Evolutionary conservation across 2,329 filamentous ascomycete species (phyloP).

Genomic region (Fusarium sambucinum): DNA sequence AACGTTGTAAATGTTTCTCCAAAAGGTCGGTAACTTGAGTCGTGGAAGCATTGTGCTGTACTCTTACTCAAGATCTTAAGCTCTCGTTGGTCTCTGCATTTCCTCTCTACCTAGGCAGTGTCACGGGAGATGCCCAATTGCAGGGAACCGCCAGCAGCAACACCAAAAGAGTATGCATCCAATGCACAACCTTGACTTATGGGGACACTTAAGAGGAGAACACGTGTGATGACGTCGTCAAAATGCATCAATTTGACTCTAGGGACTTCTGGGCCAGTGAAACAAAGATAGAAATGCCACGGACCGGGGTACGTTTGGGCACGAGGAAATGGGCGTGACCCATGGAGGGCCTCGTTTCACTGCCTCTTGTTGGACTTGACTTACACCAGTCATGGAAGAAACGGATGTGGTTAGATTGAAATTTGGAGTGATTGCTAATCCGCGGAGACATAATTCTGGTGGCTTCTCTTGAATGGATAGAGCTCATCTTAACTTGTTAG

Average conservation of each 20-base stretch:
- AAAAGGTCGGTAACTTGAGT: neutral
- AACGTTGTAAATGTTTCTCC: neutral
- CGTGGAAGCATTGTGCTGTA: neutral
- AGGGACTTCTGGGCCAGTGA: constrained; percentile 12
- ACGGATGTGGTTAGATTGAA: constrained; percentile 13
- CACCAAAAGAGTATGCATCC: neutral
- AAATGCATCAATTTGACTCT: constrained; percentile 33
- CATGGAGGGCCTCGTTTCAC: constrained; percentile 31
- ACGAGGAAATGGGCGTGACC: constrained; percentile 17
- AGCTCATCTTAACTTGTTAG: constrained; percentile 17
- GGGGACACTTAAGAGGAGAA: constrained; percentile 32
- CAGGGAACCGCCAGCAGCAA: neutral
- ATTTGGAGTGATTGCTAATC: constrained; percentile 34
- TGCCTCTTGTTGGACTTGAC: constrained; percentile 4
- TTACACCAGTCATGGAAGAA: neutral
- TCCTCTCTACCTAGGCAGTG: neutral
- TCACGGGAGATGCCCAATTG: constrained; percentile 8
- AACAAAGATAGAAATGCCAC: constrained; percentile 30
- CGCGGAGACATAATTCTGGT: constrained; percentile 26
- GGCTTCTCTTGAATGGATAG: constrained; percentile 26
- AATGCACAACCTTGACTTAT: constrained; percentile 25
- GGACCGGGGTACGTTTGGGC: constrained; percentile 29
- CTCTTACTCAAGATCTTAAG: neutral
- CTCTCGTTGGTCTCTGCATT: neutral
- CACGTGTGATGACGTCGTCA: constrained; percentile 39